Base-by-base conservation (phyloP, 768 basidiomycete genomes). In the Chiua virens region DNA sequence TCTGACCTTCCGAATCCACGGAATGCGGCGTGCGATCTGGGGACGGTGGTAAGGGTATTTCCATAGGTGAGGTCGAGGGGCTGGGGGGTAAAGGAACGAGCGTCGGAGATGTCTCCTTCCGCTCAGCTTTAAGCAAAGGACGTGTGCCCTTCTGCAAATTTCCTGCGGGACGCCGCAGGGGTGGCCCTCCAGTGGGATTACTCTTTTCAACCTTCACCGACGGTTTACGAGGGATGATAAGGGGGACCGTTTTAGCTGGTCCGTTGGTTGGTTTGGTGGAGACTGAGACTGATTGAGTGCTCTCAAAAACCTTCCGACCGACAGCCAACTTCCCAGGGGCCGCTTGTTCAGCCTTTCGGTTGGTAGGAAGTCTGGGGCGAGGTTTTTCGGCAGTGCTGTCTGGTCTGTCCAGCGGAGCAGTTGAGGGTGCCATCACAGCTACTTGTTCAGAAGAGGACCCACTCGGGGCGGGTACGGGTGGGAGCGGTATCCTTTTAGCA, bases 401-500 rank as follows among this genome's bases (percentile, higher is more conserved):
- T 9, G 44, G 30, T 20, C 14, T 25, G n/a, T 42, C n/a, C 10
- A 44, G 30, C 21, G 30, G 47, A 44, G 47, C 47, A 17, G 36
- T 21, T 8, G 40, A 53, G 18, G 27, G 47, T 51, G 18, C 20
- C 47, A 32, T 45, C 5, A 28, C 17, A 18, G 51, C 8, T 7
- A n/a, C 41, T 48, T 42, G 56, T 37, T 47, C 54, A 35, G 39
- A 21, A 25, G 47, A 5, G 5, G 40, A 45, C 10, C 25, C 52
- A 14, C 32, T 44, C 32, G n/a, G n/a, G n/a, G 32, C 47, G 5
- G 55, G 50, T 14, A 40, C 47, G 15, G 62, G 9, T 18, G 66
- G 68, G 45, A 71, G 63, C 9, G 68, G 68, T 46, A 69, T 47
- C 45, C 68, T 70, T 49, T 68, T 58, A 9, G 68, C 70, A 23